A percentile compares a stretch with the other conserved stretches of the same genome.
Evolutionary conservation across 1,284 basidiomycete species (phyloP).

Genomic region (Tausonia pullulans): DNA sequence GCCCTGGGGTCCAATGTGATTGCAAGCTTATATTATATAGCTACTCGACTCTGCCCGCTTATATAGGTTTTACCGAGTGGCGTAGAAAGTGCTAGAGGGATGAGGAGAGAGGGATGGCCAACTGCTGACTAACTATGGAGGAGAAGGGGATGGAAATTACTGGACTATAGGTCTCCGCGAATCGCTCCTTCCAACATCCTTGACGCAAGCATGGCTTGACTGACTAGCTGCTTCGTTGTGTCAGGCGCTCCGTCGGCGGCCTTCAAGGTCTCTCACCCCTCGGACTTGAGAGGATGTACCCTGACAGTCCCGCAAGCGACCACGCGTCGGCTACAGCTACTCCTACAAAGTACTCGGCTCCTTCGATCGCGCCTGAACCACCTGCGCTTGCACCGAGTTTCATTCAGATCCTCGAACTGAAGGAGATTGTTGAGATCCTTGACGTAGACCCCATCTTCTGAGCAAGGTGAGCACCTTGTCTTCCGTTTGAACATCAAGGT

Average conservation of each 20-base stretch:
- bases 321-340: not conserved
- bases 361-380: not conserved
- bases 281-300: not conserved
- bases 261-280: not conserved
- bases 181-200: too few relatives aligned
- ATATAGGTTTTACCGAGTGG: too few relatives aligned
- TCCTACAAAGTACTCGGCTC: not conserved
- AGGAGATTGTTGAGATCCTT: conserved; percentile 13
- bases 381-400: not conserved
- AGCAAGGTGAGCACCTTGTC: too few relatives aligned
- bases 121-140: too few relatives aligned
- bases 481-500: too few relatives aligned
- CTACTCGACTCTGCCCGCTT: too few relatives aligned
- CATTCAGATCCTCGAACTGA: not conserved
- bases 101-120: too few relatives aligned
- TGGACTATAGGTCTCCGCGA: too few relatives aligned
- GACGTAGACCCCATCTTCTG: conserved; percentile 2
- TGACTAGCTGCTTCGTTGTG: not conserved
- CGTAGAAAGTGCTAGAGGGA: too few relatives aligned
- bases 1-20: too few relatives aligned
- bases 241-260: not conserved
- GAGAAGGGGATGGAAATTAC: too few relatives aligned
- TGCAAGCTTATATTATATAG: too few relatives aligned
- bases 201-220: not conserved
- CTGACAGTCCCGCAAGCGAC: not conserved